phyloP scores from a whole-genome alignment of 371 early-diverging fungal genomes.

The Lichtheimia hyalospora region DNA sequence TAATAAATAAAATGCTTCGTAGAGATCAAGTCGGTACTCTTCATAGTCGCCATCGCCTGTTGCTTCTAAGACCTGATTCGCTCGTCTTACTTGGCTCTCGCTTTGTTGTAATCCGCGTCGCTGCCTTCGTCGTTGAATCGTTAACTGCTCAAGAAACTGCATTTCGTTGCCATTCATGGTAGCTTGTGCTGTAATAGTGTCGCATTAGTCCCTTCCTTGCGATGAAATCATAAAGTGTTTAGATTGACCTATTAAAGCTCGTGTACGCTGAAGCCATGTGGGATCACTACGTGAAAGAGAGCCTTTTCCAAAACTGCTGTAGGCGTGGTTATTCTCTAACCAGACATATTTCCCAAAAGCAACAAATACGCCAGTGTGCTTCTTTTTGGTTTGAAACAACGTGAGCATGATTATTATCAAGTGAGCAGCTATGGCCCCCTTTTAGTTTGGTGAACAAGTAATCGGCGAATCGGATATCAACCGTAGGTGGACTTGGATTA shows the following conservation, averaged over 20 bases:
- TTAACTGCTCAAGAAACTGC: constrained; percentile 40
- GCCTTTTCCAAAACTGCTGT: constrained; percentile 77
- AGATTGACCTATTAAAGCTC: not conserved
- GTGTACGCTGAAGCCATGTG: constrained; percentile 58
- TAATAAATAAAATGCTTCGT: constrained; percentile 68
- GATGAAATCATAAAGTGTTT: not conserved
- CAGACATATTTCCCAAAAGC: constrained; percentile 1
- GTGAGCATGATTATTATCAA: not conserved
- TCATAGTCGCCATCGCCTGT: constrained; percentile 43
- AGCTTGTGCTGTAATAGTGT: too few species aligned
- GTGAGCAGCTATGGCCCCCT: too few species aligned
- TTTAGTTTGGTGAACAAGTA: too few species aligned
- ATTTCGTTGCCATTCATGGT: too few species aligned
- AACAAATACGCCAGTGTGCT: not conserved
- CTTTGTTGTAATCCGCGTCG: constrained; percentile 21
- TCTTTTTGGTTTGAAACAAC: not conserved
- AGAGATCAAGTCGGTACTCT: constrained; percentile 56
- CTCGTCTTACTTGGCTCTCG: constrained; percentile 7
- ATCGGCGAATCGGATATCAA: too few species aligned
- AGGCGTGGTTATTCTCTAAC: not conserved
- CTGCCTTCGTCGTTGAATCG: constrained; percentile 44
- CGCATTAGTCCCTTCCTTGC: not conserved
- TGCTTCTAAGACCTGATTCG: constrained; percentile 9
- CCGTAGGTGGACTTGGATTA: too few species aligned
- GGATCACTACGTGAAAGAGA: constrained; percentile 79